A percentile compares a stretch with the other conserved stretches of the same genome.
phyloP scores from a whole-genome alignment of 345 rosid genomes.

The Erodium maritimum region DNA sequence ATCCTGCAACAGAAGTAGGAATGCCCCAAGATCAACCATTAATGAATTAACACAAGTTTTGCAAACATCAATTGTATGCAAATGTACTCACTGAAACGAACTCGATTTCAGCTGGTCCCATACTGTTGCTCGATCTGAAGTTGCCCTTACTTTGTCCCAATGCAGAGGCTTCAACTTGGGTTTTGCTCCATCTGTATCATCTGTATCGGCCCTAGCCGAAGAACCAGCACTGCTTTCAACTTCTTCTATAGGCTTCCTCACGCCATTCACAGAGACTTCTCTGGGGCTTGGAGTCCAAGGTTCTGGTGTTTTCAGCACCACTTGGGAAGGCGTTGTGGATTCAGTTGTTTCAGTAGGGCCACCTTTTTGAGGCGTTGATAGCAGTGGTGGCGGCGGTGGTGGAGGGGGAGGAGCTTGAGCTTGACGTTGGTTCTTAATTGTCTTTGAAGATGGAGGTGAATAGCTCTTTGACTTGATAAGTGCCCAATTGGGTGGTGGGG shows the following conservation, averaged over 20 bases:
- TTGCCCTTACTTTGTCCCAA: constrained; percentile 98
- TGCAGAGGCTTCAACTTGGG: constrained; percentile 89
- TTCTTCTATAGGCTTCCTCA: constrained; percentile 24
- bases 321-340: constrained; percentile 19
- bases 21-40: constrained; percentile 5
- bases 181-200: constrained; percentile 56
- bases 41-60: neutral
- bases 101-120: constrained; percentile 97
- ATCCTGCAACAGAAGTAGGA: constrained; percentile 28
- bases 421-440: constrained; percentile 15
- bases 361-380: constrained; percentile 23
- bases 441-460: constrained; percentile 24
- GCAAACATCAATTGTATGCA: constrained; percentile 3
- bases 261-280: constrained; percentile 12
- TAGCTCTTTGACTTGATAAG: constrained; percentile 52
- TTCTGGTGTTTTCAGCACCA: constrained; percentile 18
- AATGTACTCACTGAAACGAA: constrained; percentile 79
- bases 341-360: constrained; percentile 21
- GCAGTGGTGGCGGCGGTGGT: constrained; percentile 36
- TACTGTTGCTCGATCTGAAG: constrained; percentile 93
- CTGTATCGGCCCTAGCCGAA: constrained; percentile 44
- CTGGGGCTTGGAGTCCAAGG: constrained; percentile 38
- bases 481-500: constrained; percentile 84
- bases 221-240: constrained; percentile 22
- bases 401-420: constrained; percentile 44